A percentile compares a stretch with the other conserved stretches of the same genome.
Conservation (phyloP, 108 stramenopile species). For the Conticribra guillardii region DNA sequence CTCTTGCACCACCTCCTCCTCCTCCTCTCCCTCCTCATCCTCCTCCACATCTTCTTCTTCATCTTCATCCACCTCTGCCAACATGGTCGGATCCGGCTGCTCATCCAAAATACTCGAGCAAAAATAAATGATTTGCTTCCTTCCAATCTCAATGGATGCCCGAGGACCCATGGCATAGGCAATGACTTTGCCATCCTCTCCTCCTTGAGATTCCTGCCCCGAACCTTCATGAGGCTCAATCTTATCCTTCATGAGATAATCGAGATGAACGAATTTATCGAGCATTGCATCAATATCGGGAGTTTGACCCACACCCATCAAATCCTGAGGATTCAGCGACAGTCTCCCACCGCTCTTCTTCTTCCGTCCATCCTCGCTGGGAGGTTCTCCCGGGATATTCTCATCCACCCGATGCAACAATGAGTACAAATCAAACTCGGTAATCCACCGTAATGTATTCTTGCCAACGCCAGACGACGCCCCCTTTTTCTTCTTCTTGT, state of each 20-base stretch:
- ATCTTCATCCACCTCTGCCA: conserved; percentile 77
- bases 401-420: conserved; percentile 81
- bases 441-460: conserved; percentile 79
- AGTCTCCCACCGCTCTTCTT: conserved; percentile 25
- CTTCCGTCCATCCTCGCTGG: conserved; percentile 53
- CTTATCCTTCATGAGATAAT: conserved; percentile 81
- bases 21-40: conserved; percentile 41
- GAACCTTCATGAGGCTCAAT: conserved; percentile 49
- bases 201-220: conserved; percentile 5
- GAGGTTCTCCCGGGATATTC: conserved; percentile 77
- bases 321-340: conserved; percentile 15
- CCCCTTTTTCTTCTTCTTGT: conserved; percentile 50
- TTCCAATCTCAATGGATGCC: conserved; percentile 79
- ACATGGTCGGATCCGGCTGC: conserved; percentile 87
- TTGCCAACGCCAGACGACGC: conserved; percentile 38
- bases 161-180: conserved; percentile 87
- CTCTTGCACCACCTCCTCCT: conserved; percentile 8
- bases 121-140: conserved; percentile 81
- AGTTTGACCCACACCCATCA: conserved; percentile 40
- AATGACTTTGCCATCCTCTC: conserved; percentile 59
- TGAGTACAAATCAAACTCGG: conserved; percentile 70
- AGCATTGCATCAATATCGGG: conserved; percentile 78
- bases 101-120: conserved; percentile 82
- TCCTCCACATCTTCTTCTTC: conserved; percentile 47
- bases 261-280: conserved; percentile 70